Conservation (phyloP, 306 rosid species). For the Abrus precatorius region DNA sequence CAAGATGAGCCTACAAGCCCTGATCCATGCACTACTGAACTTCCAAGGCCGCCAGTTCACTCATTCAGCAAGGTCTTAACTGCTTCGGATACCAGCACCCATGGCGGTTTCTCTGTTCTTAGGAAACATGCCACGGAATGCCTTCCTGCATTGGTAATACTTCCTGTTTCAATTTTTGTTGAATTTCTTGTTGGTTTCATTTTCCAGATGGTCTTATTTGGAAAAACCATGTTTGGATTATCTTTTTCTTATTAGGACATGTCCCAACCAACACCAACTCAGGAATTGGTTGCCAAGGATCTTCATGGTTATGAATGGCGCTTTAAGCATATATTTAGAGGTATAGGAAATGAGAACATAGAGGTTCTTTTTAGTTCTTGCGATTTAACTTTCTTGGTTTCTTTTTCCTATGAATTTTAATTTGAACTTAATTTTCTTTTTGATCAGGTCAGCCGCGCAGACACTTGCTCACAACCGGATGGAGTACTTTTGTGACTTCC, state of each 20-base stretch:
- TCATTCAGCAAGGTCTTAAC: constrained; percentile 88
- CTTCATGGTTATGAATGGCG: constrained; percentile 97
- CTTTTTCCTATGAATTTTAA: constrained; percentile 14
- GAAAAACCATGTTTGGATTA: neutral
- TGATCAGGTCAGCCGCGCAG: constrained; percentile 94
- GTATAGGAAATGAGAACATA: constrained; percentile 45
- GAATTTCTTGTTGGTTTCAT: constrained; percentile 17
- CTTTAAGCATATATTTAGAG: constrained; percentile 96
- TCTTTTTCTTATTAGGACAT: constrained; percentile 67
- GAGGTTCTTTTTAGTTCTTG: constrained; percentile 32
- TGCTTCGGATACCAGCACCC: constrained; percentile 97
- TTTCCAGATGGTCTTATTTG: neutral
- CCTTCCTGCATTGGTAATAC: constrained; percentile 86
- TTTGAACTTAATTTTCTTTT: constrained; percentile 32
- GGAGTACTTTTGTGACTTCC: constrained; percentile 98
- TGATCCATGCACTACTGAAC: constrained; percentile 59
- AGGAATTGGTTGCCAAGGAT: constrained; percentile 91
- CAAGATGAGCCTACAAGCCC: constrained; percentile 69
- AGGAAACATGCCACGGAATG: constrained; percentile 95
- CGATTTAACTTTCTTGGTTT: constrained; percentile 20
- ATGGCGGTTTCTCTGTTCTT: constrained; percentile 95
- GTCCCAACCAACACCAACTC: constrained; percentile 89
- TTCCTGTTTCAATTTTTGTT: neutral
- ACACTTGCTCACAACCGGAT: constrained; percentile 96
- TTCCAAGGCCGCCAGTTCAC: constrained; percentile 61